Base-by-base conservation (phyloP, 371 early-diverging fungal genomes). In the Mucor plumbeus region DNA sequence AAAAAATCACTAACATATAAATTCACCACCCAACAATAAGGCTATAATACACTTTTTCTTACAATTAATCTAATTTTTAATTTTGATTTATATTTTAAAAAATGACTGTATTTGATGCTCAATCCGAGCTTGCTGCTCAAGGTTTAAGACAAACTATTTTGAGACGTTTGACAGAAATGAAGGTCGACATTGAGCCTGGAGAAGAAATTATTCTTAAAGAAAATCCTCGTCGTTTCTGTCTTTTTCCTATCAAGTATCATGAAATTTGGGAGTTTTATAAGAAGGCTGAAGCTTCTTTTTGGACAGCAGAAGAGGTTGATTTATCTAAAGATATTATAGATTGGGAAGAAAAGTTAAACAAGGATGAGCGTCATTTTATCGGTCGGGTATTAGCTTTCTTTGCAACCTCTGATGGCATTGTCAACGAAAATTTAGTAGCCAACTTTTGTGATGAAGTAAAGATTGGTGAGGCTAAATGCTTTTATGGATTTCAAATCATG, bases 401-500 rank as follows among this genome's bases (percentile, higher is more conserved):
- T 87, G 99, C 99, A 15, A 97, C 99, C 33, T 94, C 96, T 11
- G 99, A 99, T 83, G 99, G 99, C 64, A 99, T 99, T 72, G 99
- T 99, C 69, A 99, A 99, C 79, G 99, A 99, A 80, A 99, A 99
- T 80, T 81, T 99, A 43, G 92, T 98, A 35, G 93, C 94, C 77
- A 91, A 98, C 57, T 99, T 99, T 81, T 91, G 94, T 65, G 90
- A 89, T 53, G 99, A 99, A 75, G 98, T 99, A n/a, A 97, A 97
- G 81, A 92, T 99, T 64, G 91, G 97, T 48, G 99, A 99, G 81
- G 99, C 99, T 13, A 87, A 97, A 63, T 96, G 94, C 80, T 99
- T 99, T 80, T 99, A 99, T 77, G 99, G 98, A 17, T 99, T 99
- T 88, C 99, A 99, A 82, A 97, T 99, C 76, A 99, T 98, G 96